Evolutionary conservation across 345 rosid genomes (phyloP).

Genomic region (Noccaea bulbosa): DNA sequence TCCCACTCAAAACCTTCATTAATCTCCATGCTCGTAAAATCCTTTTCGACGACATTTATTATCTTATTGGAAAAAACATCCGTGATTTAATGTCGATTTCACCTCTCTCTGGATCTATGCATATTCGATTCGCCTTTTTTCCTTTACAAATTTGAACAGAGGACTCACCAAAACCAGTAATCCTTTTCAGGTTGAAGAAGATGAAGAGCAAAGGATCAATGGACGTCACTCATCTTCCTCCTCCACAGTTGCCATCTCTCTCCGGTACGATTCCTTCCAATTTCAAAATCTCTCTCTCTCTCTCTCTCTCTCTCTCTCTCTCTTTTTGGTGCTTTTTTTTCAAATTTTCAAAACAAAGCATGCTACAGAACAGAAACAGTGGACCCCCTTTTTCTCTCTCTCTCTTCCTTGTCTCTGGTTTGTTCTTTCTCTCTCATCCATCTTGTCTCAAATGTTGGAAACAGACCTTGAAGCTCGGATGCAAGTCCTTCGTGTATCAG

Average conservation of each 20-base stretch:
- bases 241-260: constrained; percentile 42
- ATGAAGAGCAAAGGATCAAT: constrained; percentile 36
- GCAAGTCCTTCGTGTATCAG: constrained; percentile 47
- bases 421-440: constrained; percentile 34
- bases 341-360: constrained; percentile 43
- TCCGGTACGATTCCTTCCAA: constrained; percentile 30
- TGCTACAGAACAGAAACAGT: constrained; percentile 32
- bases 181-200: constrained; percentile 34
- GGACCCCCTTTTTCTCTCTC: constrained; percentile 37
- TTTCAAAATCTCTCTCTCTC: constrained; percentile 20
- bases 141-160: background rate
- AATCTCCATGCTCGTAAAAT: constrained; percentile 6
- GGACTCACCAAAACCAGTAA: constrained; percentile 21
- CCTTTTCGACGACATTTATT: constrained; percentile 35
- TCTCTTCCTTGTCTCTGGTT: no score
- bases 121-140: background rate
- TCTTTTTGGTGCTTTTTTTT: constrained; percentile 43
- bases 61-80: constrained; percentile 24
- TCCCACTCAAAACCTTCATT: constrained; percentile 19
- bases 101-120: constrained; percentile 33
- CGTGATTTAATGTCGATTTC: constrained; percentile 9
- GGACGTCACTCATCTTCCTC: constrained; percentile 29
- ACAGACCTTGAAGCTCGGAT: constrained; percentile 63
- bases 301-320: constrained; percentile 18
- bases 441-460: constrained; percentile 36